A percentile compares a stretch with the other conserved stretches of the same genome.
These are phyloP conservation scores for Senecio squalidus DNA, from an alignment of 140 eudicot species.

Conservation along the genomic window DNA sequence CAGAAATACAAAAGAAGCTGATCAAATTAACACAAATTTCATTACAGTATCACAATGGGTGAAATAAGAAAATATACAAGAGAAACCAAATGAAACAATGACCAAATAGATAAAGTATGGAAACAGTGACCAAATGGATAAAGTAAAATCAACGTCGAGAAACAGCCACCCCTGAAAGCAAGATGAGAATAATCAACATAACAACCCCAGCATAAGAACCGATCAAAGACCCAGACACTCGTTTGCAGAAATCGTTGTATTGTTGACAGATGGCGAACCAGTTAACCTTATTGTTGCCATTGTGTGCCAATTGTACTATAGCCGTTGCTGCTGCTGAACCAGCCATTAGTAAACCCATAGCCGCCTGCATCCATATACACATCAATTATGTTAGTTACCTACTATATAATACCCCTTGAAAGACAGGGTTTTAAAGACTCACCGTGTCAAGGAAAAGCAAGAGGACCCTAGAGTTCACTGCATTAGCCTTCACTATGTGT, in stretches of 20 bases:
- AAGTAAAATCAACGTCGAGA: constrained; percentile 42
- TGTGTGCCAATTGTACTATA: constrained; percentile 81
- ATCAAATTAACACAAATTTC: constrained; percentile 18
- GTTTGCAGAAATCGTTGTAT: constrained; percentile 68
- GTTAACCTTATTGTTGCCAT: constrained; percentile 58
- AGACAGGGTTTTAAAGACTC: neutral
- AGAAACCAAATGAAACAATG: constrained; percentile 6
- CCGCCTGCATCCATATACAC: constrained; percentile 34
- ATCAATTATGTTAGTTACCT: neutral
- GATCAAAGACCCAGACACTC: constrained; percentile 74
- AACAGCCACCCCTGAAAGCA: constrained; percentile 62
- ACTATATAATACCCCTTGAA: neutral
- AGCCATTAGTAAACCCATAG: constrained; percentile 65
- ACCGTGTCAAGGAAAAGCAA: constrained; percentile 81
- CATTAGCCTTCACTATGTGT: constrained; percentile 48
- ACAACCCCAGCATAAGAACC: constrained; percentile 69
- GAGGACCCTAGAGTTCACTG: constrained; percentile 49
- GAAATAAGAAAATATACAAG: constrained; percentile 7
- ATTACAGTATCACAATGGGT: constrained; percentile 13
- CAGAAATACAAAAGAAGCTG: neutral
- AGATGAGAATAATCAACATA: constrained; percentile 49
- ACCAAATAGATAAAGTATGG: neutral
- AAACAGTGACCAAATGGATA: neutral
- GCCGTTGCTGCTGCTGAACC: constrained; percentile 88
- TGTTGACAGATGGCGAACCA: constrained; percentile 88